A percentile compares a stretch with the other conserved stretches of the same genome.
Evolutionary conservation across 2,329 filamentous ascomycete genomes (phyloP).

Genomic region (Celoporthe dispersa): DNA sequence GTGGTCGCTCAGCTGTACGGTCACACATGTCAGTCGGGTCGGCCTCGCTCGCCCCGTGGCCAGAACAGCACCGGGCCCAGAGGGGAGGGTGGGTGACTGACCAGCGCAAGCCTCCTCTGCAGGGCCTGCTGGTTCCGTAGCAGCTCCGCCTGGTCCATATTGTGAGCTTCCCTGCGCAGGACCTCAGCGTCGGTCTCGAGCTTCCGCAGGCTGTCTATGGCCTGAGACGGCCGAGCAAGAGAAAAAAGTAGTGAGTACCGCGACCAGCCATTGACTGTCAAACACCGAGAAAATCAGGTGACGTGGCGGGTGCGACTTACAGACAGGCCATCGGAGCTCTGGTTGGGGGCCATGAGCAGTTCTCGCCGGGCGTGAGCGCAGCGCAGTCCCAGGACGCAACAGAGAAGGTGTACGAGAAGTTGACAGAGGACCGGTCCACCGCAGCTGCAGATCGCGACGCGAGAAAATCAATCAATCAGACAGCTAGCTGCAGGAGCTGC

Average conservation of each 20-base stretch:
- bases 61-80: neutral
- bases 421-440: neutral
- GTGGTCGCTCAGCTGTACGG: slow-evolving; percentile 73
- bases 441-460: slow-evolving; percentile 1
- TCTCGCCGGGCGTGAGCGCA: slow-evolving; percentile 12
- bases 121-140: slow-evolving; percentile 45
- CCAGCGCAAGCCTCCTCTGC: slow-evolving; percentile 44
- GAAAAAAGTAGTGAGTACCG: neutral
- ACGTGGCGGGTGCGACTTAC: slow-evolving; percentile 36
- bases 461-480: neutral
- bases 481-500: neutral
- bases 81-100: slow-evolving; percentile 31
- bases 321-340: slow-evolving; percentile 37
- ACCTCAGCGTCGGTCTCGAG: slow-evolving; percentile 45
- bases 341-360: slow-evolving; percentile 42
- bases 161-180: slow-evolving; percentile 45
- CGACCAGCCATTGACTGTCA: slow-evolving; percentile 25
- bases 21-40: slow-evolving; percentile 24
- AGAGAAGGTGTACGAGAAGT: neutral
- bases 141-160: slow-evolving; percentile 33
- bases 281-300: slow-evolving; percentile 31
- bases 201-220: slow-evolving; percentile 45
- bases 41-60: neutral
- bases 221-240: slow-evolving; percentile 34
- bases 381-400: neutral